phyloP scores from a whole-genome alignment of 768 basidiomycete species.

The Tylopilus sp. region DNA sequence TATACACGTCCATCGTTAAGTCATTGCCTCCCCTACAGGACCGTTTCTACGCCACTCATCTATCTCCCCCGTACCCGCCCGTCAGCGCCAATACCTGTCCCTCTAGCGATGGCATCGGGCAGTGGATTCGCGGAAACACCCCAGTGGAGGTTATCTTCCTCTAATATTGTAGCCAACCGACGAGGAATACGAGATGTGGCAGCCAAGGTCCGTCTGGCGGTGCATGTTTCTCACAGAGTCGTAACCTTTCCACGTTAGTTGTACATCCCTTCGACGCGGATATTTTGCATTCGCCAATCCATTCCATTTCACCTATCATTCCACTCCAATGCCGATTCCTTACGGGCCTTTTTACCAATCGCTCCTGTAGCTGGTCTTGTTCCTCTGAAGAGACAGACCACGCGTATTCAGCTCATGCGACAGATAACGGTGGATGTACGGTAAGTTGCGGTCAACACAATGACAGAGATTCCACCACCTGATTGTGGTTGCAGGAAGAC shows the following conservation, averaged over 20 bases:
- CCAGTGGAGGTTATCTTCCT: slow-evolving; percentile 51
- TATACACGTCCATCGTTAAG: background rate
- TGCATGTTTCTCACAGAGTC: background rate
- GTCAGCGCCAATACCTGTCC: slow-evolving; percentile 45
- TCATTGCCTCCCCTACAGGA: slow-evolving; percentile 32
- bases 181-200: slow-evolving; percentile 37
- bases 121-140: slow-evolving; percentile 42
- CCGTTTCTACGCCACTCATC: slow-evolving; percentile 56
- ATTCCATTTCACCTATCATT: slow-evolving; percentile 70
- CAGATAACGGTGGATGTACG: slow-evolving; percentile 66
- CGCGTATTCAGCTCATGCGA: slow-evolving; percentile 59
- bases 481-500: slow-evolving; percentile 38
- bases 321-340: slow-evolving; percentile 50
- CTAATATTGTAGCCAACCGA: slow-evolving; percentile 38
- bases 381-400: slow-evolving; percentile 33
- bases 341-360: slow-evolving; percentile 59
- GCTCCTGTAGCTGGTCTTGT: slow-evolving; percentile 42
- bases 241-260: slow-evolving; percentile 24
- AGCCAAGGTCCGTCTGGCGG: slow-evolving; percentile 24
- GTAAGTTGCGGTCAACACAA: slow-evolving; percentile 24
- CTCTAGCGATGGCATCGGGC: slow-evolving; percentile 24
- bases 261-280: slow-evolving; percentile 57
- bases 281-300: slow-evolving; percentile 52
- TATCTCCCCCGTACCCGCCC: slow-evolving; percentile 69
- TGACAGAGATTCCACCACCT: background rate